Percentiles rank a stretch among this genome's conserved stretches.
These are phyloP conservation scores for Ogataea polymorpha DNA, from an alignment of 805 yeast genomes.

Conservation along the genomic window DNA sequence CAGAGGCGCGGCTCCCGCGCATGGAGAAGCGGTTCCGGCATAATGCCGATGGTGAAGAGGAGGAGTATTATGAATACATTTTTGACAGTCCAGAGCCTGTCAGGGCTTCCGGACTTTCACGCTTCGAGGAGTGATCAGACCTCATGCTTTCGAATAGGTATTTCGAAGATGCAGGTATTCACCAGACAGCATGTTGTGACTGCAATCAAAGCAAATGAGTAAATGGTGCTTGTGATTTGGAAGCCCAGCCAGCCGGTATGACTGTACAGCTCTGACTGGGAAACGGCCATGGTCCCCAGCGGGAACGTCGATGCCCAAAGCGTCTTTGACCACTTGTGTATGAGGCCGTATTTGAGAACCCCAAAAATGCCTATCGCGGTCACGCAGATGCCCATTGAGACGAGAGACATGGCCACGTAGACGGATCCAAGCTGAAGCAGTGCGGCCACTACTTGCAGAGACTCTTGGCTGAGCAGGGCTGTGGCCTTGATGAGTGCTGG, in stretches of 20 bases:
- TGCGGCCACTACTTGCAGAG: conserved; percentile 5
- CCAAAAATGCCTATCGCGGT: conserved; percentile 41
- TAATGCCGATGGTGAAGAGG: conserved; percentile 44
- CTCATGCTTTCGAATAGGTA: conserved; percentile 24
- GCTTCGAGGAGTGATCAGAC: conserved; percentile 6
- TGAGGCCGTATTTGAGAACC: conserved; percentile 32
- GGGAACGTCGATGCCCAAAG: conserved; percentile 94
- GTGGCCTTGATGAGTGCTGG: conserved; percentile 11
- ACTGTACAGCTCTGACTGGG: conserved; percentile 49
- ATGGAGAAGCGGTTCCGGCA: conserved; percentile 43
- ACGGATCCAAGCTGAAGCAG: conserved; percentile 17
- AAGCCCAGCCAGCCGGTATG: conserved; percentile 54
- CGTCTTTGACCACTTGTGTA: conserved; percentile 42
- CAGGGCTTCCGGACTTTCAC: not conserved
- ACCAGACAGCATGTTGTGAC: conserved; percentile 43
- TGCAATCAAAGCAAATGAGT: conserved; percentile 49
- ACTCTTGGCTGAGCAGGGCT: conserved; percentile 3
- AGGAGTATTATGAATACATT: conserved; percentile 14
- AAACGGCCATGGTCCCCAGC: conserved; percentile 73
- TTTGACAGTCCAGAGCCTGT: not conserved
- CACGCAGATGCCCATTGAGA: conserved; percentile 35
- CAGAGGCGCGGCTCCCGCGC: conserved; percentile 52
- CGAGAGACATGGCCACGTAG: conserved; percentile 25
- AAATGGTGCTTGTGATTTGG: conserved; percentile 59
- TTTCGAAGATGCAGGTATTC: conserved; percentile 31